phyloP scores from a whole-genome alignment of 345 rosid species.

The Salix udensis region DNA sequence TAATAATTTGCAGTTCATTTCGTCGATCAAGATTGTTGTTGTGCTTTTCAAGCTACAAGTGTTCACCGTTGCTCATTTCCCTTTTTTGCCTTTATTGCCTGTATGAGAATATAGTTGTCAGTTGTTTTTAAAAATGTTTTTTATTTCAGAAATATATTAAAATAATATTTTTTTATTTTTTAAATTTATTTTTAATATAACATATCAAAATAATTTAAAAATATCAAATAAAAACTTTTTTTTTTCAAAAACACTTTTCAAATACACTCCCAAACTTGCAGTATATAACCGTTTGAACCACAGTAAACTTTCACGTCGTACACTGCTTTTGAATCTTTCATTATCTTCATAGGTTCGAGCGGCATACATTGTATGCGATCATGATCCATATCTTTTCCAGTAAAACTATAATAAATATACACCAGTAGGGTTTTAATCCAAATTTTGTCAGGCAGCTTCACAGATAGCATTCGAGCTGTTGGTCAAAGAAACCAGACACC shows the following conservation, averaged over 20 bases:
- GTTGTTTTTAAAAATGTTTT: no score
- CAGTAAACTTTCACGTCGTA: not conserved
- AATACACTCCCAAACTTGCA: no score
- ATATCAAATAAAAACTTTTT: no score
- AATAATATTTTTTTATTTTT: no score
- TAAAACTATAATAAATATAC: not conserved
- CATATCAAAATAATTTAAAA: no score
- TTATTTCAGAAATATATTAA: no score
- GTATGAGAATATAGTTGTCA: no score
- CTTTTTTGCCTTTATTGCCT: no score
- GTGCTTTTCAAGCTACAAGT: slow-evolving; percentile 9
- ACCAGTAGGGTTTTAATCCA: not conserved
- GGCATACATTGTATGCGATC: no score
- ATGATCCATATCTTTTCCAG: not conserved
- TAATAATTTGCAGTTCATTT: not conserved
- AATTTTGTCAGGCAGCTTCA: not conserved
- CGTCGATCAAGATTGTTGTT: not conserved
- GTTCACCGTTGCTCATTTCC: no score
- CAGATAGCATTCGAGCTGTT: not conserved
- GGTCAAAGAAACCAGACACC: not conserved
- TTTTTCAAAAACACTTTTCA: no score
- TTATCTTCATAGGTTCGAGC: not conserved
- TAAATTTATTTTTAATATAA: no score
- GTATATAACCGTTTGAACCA: not conserved
- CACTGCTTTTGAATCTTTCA: not conserved